Conservation (phyloP, 805 yeast genomes). For the Sugiyamaella qingdaonensis region DNA sequence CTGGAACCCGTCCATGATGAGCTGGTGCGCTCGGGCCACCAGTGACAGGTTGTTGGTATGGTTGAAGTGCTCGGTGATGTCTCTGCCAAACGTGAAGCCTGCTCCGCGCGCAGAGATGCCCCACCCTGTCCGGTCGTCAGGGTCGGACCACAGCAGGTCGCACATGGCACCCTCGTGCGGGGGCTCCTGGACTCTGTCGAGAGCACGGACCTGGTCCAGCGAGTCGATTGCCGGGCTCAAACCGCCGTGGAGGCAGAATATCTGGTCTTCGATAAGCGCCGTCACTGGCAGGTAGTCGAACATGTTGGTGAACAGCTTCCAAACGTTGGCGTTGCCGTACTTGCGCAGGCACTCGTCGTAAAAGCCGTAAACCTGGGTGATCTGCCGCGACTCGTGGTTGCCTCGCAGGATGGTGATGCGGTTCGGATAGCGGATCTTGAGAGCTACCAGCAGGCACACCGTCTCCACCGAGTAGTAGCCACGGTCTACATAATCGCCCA, state of each 20-base stretch:
- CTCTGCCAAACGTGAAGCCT: slow-evolving; percentile 96
- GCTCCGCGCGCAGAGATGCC: slow-evolving; percentile 98
- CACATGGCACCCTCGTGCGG: slow-evolving; percentile 99
- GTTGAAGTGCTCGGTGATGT: slow-evolving; percentile 88
- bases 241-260: slow-evolving; percentile 93
- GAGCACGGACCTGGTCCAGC: slow-evolving; percentile 84
- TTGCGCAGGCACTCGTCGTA: slow-evolving; percentile 93
- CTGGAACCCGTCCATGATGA: slow-evolving; percentile 95
- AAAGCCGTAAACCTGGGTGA: slow-evolving; percentile 93
- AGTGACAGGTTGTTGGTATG: slow-evolving; percentile 80
- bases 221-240: slow-evolving; percentile 92
- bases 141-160: slow-evolving; percentile 94
- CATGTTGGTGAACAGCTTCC: slow-evolving; percentile 88
- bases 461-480: slow-evolving; percentile 88
- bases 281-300: slow-evolving; percentile 93
- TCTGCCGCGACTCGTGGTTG: slow-evolving; percentile 92
- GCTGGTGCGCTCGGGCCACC: slow-evolving; percentile 92
- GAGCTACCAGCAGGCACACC: slow-evolving; percentile 78
- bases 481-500: slow-evolving; percentile 93
- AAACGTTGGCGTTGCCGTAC: slow-evolving; percentile 87
- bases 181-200: slow-evolving; percentile 90
- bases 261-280: slow-evolving; percentile 84
- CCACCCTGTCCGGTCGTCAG: slow-evolving; percentile 97
- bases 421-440: slow-evolving; percentile 88
- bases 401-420: slow-evolving; percentile 92